Conservation (phyloP, 225 moss, liverwort and hornwort species). For the Thuidium tamariscinum region DNA sequence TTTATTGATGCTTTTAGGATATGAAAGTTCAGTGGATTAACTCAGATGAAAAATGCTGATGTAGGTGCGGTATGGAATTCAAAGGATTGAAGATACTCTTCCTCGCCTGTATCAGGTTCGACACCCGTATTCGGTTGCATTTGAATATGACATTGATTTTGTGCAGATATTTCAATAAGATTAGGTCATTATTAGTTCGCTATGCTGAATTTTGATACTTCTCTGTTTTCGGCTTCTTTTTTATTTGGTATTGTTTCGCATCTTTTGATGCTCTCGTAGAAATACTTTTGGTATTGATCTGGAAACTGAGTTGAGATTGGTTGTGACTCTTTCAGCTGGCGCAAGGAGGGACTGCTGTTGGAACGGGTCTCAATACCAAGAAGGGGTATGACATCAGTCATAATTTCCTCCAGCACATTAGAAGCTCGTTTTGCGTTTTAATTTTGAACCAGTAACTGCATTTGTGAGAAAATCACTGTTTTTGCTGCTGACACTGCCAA, state of each 20-base stretch:
- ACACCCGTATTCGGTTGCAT: not conserved
- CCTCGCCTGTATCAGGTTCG: conserved; percentile 49
- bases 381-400: conserved; percentile 42
- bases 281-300: not conserved
- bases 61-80: conserved; percentile 46
- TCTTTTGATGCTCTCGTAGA: not conserved
- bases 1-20: not conserved
- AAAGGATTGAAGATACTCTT: conserved; percentile 45
- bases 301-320: not conserved
- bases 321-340: conserved; percentile 49
- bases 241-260: not conserved
- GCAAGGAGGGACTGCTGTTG: conserved; percentile 98
- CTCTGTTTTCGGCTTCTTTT: not conserved
- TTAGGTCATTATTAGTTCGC: not conserved
- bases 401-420: not conserved
- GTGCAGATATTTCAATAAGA: not conserved
- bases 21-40: not conserved
- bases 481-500: not conserved
- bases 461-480: not conserved
- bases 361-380: conserved; percentile 87
- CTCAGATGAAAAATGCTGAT: conserved; percentile 1
- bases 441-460: not conserved
- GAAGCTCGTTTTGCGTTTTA: not conserved
- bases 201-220: not conserved
- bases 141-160: not conserved